Evolutionary conservation across 164 flowering plant genomes (phyloP), one percentile per base, ranked within the genome.

Genomic region (Pachysandra terminalis): DNA sequence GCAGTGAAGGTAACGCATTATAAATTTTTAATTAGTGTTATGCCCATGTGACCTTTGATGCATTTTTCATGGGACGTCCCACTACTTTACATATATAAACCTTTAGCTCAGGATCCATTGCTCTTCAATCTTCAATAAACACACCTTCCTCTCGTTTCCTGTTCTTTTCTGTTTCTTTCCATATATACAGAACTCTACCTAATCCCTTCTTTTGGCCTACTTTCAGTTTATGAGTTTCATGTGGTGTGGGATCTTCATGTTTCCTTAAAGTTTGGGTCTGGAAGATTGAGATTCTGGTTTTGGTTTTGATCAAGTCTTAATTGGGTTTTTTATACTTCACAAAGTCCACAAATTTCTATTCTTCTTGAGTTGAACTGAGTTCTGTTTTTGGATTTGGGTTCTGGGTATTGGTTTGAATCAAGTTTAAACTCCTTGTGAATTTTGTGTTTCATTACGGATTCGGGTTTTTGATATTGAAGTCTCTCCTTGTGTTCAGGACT

Each of bases 41-140:
- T 64, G 57, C 75, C 90, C 94, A 91, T 85, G 97, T 91, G 94
- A 88, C 73, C 81, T 70, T 77, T 64, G 74, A 70, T 79, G 82
- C 88, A 75, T 78, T 84, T 79, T 75, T 80, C 84, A 79, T 80
- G 83, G 76, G 68, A 24, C 28, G 27, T 25, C n/a, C 63, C 55
- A 54, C 10, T 40, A 56, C 51, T 53, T 63, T 64, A 63, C 69
- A 65, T 68, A 75, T 76, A 68, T 74, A 73, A 67, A 71, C 60
- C 35, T 63, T 53, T 73, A 64, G 74, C 81, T 64, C 79, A 69
- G 61, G 78, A 77, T 74, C 78, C 79, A 17, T 77, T 67, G 69
- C 68, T 71, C 48, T 45, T 55, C 70, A 68, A 22, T 56, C 49
- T 48, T 68, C 71, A 12, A 35, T 23, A 12, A 67, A 56, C 66